Evolutionary conservation across 2,329 filamentous ascomycete species (phyloP), one percentile per base, ranked within the genome.

Genomic region (Penicillium crustosum): DNA sequence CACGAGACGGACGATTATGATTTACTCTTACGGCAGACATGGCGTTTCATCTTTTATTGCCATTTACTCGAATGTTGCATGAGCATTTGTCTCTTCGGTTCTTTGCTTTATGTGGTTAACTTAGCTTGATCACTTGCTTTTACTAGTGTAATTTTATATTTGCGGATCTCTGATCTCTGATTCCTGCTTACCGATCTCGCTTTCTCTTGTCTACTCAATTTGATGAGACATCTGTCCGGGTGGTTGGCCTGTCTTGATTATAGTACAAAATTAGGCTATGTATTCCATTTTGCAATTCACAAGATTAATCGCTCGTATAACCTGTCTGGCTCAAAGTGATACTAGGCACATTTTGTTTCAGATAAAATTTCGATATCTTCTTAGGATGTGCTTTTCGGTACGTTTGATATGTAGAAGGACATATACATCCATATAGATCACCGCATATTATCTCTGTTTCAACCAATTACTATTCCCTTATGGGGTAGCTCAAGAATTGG

Each of bases 1-100:
- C 31, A 61, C 36, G 41, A 49, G 42, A 55, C 43, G 50, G 48
- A 57, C 35, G 54, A 48, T 56, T 57, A 57, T 44, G 56, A 62
- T 55, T 54, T 51, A 59, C 36, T 56, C 13, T 39, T 45, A 58
- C 54, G 58, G 39, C 53, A 51, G 25, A 33, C 58, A 54, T 49
- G 60, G 62, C 62, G 62, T 63, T 64, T 49, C 17, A 17, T 35
- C 7, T 47, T 41, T 42, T 33, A 25, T 36, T 47, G 41, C 12
- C 15, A 23, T 47, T 48, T 19, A 12, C 23, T 41, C 19, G 19
- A 19, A 29, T 38, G 5, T 47, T 35, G 21, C 29, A 45, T 45
- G 50, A 36, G 50, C 41, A 27, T 36, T 53, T 21, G 17, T 56
- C 48, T 55, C 47, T 44, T 58, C 38, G 29, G 35, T 59, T 58